These are phyloP conservation scores for Fusarium multiceps DNA, from an alignment of 2,329 filamentous ascomycete genomes.

Conservation along the genomic window DNA sequence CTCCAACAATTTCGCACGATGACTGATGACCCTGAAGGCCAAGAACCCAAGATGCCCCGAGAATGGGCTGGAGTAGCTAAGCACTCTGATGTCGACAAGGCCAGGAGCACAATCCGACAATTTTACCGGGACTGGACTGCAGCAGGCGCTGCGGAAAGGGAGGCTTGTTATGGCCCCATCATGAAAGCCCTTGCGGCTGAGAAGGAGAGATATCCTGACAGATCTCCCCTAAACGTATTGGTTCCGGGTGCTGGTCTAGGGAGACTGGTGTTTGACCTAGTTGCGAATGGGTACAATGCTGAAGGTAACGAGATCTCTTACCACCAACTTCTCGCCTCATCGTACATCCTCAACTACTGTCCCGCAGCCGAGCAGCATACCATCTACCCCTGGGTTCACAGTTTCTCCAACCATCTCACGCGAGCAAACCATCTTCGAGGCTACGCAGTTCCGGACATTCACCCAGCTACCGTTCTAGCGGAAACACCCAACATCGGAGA, in stretches of 20 bases:
- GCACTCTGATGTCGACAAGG: constrained; percentile 84
- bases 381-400: constrained; percentile 86
- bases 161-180: constrained; percentile 81
- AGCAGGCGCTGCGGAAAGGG: constrained; percentile 78
- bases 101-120: constrained; percentile 89
- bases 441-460: constrained; percentile 83
- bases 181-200: constrained; percentile 71
- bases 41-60: constrained; percentile 61
- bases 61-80: constrained; percentile 79
- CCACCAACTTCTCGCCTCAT: constrained; percentile 90
- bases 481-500: constrained; percentile 59
- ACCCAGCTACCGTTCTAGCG: constrained; percentile 70
- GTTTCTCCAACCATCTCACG: constrained; percentile 85
- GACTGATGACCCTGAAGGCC: constrained; percentile 50
- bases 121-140: constrained; percentile 95
- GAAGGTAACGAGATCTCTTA: constrained; percentile 98
- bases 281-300: constrained; percentile 74
- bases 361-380: constrained; percentile 70
- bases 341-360: constrained; percentile 78
- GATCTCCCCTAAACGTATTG: constrained; percentile 71
- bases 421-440: constrained; percentile 79
- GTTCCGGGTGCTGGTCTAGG: constrained; percentile 92
- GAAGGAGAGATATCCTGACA: constrained; percentile 47
- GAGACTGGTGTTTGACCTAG: constrained; percentile 88
- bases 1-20: constrained; percentile 74